Evolutionary conservation across 2,329 filamentous ascomycete species (phyloP).

Genomic region (Talaromyces amestolkiae): DNA sequence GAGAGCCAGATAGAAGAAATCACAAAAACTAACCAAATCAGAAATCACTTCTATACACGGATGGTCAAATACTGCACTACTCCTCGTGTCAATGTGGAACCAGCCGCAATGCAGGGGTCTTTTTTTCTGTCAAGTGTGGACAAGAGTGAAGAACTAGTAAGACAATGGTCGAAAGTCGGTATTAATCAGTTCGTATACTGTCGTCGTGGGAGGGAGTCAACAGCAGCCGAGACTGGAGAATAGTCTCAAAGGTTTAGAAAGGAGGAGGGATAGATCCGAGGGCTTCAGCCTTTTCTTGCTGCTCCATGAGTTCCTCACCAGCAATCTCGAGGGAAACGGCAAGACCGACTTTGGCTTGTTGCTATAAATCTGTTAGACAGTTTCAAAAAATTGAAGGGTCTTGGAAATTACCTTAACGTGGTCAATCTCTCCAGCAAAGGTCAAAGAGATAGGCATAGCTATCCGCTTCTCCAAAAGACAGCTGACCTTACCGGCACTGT

Average conservation of each 20-base stretch:
- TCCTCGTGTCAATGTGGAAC: constrained; percentile 30
- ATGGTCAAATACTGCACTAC: constrained; percentile 37
- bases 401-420: constrained; percentile 74
- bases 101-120: constrained; percentile 33
- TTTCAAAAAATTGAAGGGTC: constrained; percentile 24
- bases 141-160: constrained; percentile 46
- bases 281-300: constrained; percentile 61
- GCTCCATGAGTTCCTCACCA: constrained; percentile 81
- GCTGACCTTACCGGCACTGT: constrained; percentile 90
- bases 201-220: constrained; percentile 13
- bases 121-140: constrained; percentile 21
- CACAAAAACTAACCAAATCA: constrained; percentile 21
- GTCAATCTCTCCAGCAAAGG: constrained; percentile 94
- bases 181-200: constrained; percentile 22
- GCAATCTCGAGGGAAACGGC: constrained; percentile 88
- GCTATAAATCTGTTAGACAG: constrained; percentile 52
- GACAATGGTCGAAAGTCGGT: constrained; percentile 36
- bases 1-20: constrained; percentile 1
- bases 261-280: constrained; percentile 49
- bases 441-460: constrained; percentile 85
- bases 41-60: constrained; percentile 41
- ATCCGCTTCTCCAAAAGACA: constrained; percentile 94
- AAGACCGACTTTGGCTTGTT: constrained; percentile 90
- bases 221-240: constrained; percentile 1
- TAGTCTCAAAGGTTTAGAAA: constrained; percentile 38